Evolutionary conservation across 1,284 basidiomycete species (phyloP).

Genomic region (Ustilago sp.): DNA sequence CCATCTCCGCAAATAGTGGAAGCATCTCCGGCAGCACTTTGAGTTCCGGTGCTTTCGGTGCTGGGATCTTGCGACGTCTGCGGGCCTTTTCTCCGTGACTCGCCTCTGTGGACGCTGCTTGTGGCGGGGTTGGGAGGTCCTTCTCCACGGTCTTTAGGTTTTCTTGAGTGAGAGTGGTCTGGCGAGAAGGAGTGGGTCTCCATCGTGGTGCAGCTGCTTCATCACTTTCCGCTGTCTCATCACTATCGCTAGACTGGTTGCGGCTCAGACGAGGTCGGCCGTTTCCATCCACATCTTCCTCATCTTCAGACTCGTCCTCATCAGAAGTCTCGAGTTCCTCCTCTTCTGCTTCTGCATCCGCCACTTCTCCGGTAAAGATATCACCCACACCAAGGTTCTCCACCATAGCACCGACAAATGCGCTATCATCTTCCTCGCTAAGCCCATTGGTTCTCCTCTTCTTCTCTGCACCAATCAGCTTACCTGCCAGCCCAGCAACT

Average conservation of each 20-base stretch:
- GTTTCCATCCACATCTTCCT: slow-evolving; percentile 60
- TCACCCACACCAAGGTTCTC: slow-evolving; percentile 67
- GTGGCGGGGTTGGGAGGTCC: slow-evolving; percentile 52
- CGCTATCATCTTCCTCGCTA: slow-evolving; percentile 53
- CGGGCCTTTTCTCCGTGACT: slow-evolving; percentile 40
- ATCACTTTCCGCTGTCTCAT: slow-evolving; percentile 29
- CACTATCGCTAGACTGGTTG: slow-evolving; percentile 38
- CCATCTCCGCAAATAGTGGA: slow-evolving; percentile 64
- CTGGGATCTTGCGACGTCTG: slow-evolving; percentile 71
- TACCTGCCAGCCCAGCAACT: slow-evolving; percentile 55
- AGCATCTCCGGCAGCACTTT: slow-evolving; percentile 72
- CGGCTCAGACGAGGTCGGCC: slow-evolving; percentile 1
- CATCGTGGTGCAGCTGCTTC: slow-evolving; percentile 23
- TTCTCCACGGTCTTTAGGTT: slow-evolving; percentile 40
- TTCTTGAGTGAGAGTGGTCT: slow-evolving; percentile 31
- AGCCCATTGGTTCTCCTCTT: slow-evolving; percentile 47
- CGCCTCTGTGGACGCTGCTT: slow-evolving; percentile 3
- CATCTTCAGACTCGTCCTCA: slow-evolving; percentile 70
- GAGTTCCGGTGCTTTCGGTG: slow-evolving; percentile 81
- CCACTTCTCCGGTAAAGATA: slow-evolving; percentile 62
- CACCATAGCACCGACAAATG: slow-evolving; percentile 62
- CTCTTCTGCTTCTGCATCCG: slow-evolving; percentile 65
- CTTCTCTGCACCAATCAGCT: slow-evolving; percentile 40
- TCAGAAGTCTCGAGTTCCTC: slow-evolving; percentile 56
- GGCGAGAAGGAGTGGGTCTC: slow-evolving; percentile 45